phyloP scores from a whole-genome alignment of 176 grass and related monocot species.

The Pontederia paniculata region DNA sequence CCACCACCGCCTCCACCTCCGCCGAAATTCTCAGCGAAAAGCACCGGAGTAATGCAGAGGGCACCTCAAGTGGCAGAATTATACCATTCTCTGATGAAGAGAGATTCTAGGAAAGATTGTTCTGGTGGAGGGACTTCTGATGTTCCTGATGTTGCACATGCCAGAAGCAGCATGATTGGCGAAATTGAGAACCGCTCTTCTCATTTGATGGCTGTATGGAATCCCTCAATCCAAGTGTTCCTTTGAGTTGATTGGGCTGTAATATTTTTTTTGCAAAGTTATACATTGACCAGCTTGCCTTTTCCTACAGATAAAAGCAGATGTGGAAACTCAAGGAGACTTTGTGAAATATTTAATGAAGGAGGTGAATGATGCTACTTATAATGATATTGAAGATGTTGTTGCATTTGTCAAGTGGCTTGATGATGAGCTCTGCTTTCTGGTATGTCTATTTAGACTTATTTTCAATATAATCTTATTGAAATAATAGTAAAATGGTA shows the following conservation, averaged over 20 bases:
- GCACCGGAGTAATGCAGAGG: slow-evolving; percentile 74
- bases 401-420: slow-evolving; percentile 99
- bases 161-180: slow-evolving; percentile 94
- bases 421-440: slow-evolving; percentile 93
- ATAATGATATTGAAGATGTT: slow-evolving; percentile 93
- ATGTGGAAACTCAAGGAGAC: slow-evolving; percentile 97
- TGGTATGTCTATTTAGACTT: slow-evolving; percentile 43
- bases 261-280: neutral
- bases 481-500: too few species aligned
- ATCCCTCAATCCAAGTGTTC: neutral
- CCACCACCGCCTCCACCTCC: slow-evolving; percentile 57
- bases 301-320: slow-evolving; percentile 72
- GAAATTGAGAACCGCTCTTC: slow-evolving; percentile 99
- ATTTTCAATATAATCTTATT: neutral
- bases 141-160: slow-evolving; percentile 51
- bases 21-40: slow-evolving; percentile 55
- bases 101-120: slow-evolving; percentile 86
- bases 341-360: slow-evolving; percentile 97
- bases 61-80: slow-evolving; percentile 93
- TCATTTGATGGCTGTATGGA: slow-evolving; percentile 84
- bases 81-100: slow-evolving; percentile 98
- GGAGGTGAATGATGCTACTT: slow-evolving; percentile 90
- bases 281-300: slow-evolving; percentile 3
- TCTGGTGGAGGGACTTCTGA: slow-evolving; percentile 66
- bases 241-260: neutral